A percentile compares a stretch with the other conserved stretches of the same genome.
These are phyloP conservation scores for Emergomyces orientalis DNA, from an alignment of 2,329 filamentous ascomycete species.

Conservation along the genomic window DNA sequence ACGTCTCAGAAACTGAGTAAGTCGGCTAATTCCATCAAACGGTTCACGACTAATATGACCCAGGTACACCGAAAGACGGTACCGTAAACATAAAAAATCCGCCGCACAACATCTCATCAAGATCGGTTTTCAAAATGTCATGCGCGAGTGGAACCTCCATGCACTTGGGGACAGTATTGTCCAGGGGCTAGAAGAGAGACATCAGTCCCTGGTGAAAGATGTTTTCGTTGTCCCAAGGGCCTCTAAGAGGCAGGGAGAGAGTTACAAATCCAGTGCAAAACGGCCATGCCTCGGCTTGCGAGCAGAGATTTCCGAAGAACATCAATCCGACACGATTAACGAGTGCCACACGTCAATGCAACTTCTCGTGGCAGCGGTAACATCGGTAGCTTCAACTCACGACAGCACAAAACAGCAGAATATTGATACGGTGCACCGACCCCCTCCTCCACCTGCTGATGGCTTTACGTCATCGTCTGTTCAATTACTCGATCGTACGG, in stretches of 20 bases:
- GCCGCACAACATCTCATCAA: background rate
- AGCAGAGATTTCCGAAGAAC: too few species aligned
- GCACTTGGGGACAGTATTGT: background rate
- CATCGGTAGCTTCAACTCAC: background rate
- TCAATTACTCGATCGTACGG: background rate
- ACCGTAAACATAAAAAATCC: background rate
- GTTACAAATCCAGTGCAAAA: too few species aligned
- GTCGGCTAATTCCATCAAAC: background rate
- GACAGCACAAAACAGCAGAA: background rate
- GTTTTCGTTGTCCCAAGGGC: too few species aligned
- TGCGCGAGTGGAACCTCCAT: background rate
- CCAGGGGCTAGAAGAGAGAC: background rate
- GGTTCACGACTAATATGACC: background rate
- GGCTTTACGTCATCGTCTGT: background rate
- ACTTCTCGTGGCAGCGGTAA: background rate
- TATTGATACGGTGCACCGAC: background rate
- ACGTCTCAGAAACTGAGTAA: too few species aligned
- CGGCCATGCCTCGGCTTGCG: too few species aligned
- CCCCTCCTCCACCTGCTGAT: background rate
- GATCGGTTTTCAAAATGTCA: background rate
- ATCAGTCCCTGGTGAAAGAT: background rate
- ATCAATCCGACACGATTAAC: too few species aligned
- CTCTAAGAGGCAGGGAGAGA: too few species aligned
- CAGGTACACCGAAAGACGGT: background rate
- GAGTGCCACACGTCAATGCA: too few species aligned